Evolutionary conservation across 306 rosid species (phyloP), one percentile per base, ranked within the genome.

Genomic region (Lathyrus sativus): DNA sequence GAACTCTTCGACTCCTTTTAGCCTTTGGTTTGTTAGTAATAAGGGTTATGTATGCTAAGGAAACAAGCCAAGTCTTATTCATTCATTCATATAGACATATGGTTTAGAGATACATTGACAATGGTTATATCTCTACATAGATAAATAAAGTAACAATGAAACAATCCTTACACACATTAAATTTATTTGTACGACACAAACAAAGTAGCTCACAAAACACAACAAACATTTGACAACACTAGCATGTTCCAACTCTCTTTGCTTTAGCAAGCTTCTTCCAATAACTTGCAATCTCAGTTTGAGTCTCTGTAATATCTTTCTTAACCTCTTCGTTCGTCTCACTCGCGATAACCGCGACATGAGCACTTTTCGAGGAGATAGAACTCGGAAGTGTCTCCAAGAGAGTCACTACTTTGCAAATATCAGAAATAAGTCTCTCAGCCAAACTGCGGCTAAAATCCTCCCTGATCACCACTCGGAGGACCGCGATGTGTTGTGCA

Each of bases 401-500:
- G 19, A 82, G 88, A n/a, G 72, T 49, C 71, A 90, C 7, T 26
- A 90, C 99, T 71, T 56, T 88, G 5, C 49, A 74, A 4, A 90
- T 84, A 84, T 93, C 99, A 4, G 85, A 26, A 39, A 83, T 63
- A 2, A 93, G 95, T 46, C 97, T 84, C 74, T 90, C 99, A 0
- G 90, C 95, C 80, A 93, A 82, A 43, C 82, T 6, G 2, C 87
- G 78, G 83, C 90, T 90, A 78, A 93, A 88, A 68, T 93, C 99
- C 79, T 93, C 99, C 78, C 99, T 72, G 53, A 93, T 60, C 64
- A 93, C 99, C 42, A 93, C 96, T 0, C 99, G 74, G 11, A 93
- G 90, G 41, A 93, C 92, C 0, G 95, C 88, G 0, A 92, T 24
- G 62, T 86, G 81, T 46, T 92, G 60, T 0, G 92, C 96, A 1